These are phyloP conservation scores for Ceratobasidium sp. DNA, from an alignment of 1,284 basidiomycete species.

Conservation along the genomic window DNA sequence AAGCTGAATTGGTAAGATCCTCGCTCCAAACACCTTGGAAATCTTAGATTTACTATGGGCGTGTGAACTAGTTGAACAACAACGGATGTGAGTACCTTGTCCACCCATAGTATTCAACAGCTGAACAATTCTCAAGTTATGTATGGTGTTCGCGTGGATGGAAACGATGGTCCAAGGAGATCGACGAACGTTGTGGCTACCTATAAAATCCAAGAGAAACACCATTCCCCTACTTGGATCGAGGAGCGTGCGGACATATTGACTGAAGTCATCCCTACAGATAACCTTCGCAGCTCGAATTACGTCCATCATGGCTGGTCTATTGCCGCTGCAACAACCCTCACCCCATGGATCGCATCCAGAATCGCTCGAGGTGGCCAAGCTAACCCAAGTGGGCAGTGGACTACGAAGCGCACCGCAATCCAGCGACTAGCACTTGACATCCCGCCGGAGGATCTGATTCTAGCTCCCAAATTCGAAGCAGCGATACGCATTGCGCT, in stretches of 20 bases:
- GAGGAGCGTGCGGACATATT: not conserved
- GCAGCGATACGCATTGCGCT: not conserved
- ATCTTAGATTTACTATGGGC: no score
- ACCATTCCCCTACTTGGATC: not conserved
- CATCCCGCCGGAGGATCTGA: no score
- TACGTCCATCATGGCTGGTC: constrained; percentile 32
- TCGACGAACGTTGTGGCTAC: not conserved
- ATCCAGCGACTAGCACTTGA: not conserved
- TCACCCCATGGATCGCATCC: not conserved
- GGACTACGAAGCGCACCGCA: constrained; percentile 6
- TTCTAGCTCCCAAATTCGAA: not conserved
- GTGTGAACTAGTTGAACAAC: no score
- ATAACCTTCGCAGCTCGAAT: not conserved
- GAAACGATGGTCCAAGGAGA: not conserved
- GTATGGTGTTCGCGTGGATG: not conserved
- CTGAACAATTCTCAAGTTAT: no score
- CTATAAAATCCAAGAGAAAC: not conserved
- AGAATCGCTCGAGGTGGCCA: not conserved
- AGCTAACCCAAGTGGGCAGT: not conserved
- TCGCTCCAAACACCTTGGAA: no score
- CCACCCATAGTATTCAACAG: no score
- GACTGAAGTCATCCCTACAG: not conserved
- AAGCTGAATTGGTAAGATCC: no score
- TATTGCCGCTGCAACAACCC: not conserved
- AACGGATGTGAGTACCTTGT: no score